Conservation (phyloP, 1,139 yeast genomes). For the Hyphopichia buzzinii region DNA sequence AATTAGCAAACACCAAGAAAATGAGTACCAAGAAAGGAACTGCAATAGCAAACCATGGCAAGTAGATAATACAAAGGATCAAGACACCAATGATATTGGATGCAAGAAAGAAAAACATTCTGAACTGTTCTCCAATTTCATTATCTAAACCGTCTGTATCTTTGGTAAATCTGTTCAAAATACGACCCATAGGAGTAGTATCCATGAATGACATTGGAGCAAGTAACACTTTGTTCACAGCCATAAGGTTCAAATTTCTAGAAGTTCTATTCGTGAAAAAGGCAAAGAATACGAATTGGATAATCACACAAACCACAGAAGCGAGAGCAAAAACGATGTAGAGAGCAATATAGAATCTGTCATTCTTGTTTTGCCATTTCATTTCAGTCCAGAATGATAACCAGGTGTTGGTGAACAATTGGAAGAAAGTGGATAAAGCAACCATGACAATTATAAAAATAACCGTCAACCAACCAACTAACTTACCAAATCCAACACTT, state of each 20-base stretch:
- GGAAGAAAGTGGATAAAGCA: conserved; percentile 53
- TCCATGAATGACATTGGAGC: conserved; percentile 61
- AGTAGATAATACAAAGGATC: conserved; percentile 65
- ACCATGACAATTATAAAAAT: conserved; percentile 20
- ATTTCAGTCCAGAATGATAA: conserved; percentile 76
- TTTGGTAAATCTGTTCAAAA: conserved; percentile 65
- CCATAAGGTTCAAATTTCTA: conserved; percentile 40
- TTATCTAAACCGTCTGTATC: conserved; percentile 86
- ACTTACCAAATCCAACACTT: conserved; percentile 53
- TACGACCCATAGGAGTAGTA: conserved; percentile 63
- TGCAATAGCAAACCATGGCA: conserved; percentile 65
- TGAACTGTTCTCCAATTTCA: conserved; percentile 62
- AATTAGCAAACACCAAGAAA: conserved; percentile 40
- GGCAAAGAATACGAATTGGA: conserved; percentile 48
- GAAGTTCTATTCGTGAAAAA: conserved; percentile 52
- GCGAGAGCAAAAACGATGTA: conserved; percentile 57
- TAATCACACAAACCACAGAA: conserved; percentile 33
- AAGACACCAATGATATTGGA: conserved; percentile 63
- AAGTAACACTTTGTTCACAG: conserved; percentile 62
- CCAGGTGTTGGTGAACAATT: conserved; percentile 75
- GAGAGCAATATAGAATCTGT: conserved; percentile 68
- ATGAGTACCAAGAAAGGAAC: conserved; percentile 38
- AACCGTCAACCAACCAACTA: conserved; percentile 22
- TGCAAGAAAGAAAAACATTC: conserved; percentile 49
- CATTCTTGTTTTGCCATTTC: conserved; percentile 46